Base-by-base conservation (phyloP, 305 asterid species). In the Plantago coronopus region DNA sequence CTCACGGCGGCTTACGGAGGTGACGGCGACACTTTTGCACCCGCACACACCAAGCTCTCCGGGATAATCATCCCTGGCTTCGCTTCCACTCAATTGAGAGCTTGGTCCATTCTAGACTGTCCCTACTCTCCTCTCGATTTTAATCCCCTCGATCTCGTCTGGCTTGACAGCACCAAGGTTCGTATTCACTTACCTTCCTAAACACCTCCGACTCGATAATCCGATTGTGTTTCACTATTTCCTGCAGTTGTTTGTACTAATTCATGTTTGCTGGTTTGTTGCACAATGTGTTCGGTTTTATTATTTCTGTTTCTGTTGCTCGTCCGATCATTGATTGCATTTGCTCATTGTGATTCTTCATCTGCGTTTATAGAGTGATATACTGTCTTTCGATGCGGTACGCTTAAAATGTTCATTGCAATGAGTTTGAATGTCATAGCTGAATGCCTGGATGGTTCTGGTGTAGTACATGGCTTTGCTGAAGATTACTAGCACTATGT, bases 41-140 rank as follows among this genome's bases (percentile, higher is more conserved):
- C 75, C 44, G 85, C 69, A 37, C 78, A 69, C 47, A 71, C 78
- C 1, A 85, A 85, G 73, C 75, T 91, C 6, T 88, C 98, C 50
- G 98, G 97, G 22, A 91, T 91, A 21, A 86, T 91, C 12, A 84
- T 88, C 72, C 98, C 98, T 7, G 98, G 98, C 60, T 91, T 91
- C 81, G 97, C 97, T 16, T 91, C 98, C 37, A 84, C 98, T 49
- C 96, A 89, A 53, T 87, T 91, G 0, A 74, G 98, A 72, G 97
- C 97, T 19, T 91, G 98, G 98, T 91, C 98, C 42, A 91, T 91
- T 59, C 62, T 91, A 46, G 98, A 91, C 79, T 91, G 97, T 65
- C 98, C 97, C 34, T 91, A 84, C 78, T 86, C 97, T 62, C 96
- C 97, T 68, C 96, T 89, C 67, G 96, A 89, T 82, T 91, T 86